Conservation (phyloP, 73 alveolate genomes). For the Tetrahymena thermophila region DNA sequence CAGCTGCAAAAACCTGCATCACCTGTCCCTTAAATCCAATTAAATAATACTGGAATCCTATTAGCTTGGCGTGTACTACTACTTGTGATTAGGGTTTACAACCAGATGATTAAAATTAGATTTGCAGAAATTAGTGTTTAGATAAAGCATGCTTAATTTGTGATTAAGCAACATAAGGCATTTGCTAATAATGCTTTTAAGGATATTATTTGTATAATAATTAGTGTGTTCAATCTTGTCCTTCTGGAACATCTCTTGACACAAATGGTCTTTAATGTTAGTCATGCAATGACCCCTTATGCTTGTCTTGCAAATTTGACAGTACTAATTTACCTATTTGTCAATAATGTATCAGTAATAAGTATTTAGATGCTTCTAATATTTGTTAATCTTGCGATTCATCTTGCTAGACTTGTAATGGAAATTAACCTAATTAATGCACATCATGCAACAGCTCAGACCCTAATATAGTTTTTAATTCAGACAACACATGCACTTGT, state of each 20-base stretch:
- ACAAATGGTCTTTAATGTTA: not conserved
- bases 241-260: not conserved
- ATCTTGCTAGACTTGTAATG: not conserved
- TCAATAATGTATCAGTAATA: not conserved
- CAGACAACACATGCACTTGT: not conserved
- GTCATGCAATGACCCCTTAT: not conserved
- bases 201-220: not conserved
- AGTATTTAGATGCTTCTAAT: not conserved
- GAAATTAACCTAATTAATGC: not conserved
- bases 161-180: not conserved
- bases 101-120: not conserved
- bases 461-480: not conserved
- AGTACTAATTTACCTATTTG: not conserved
- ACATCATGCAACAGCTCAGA: not conserved
- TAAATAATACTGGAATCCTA: not conserved
- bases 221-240: not conserved
- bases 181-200: not conserved
- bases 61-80: not conserved
- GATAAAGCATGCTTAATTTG: not conserved
- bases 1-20: not conserved
- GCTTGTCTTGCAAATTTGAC: not conserved
- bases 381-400: not conserved
- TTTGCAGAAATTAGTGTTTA: not conserved
- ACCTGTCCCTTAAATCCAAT: not conserved
- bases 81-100: not conserved